phyloP scores from a whole-genome alignment of 1,284 basidiomycete species.

The Hemileia vastatrix region DNA sequence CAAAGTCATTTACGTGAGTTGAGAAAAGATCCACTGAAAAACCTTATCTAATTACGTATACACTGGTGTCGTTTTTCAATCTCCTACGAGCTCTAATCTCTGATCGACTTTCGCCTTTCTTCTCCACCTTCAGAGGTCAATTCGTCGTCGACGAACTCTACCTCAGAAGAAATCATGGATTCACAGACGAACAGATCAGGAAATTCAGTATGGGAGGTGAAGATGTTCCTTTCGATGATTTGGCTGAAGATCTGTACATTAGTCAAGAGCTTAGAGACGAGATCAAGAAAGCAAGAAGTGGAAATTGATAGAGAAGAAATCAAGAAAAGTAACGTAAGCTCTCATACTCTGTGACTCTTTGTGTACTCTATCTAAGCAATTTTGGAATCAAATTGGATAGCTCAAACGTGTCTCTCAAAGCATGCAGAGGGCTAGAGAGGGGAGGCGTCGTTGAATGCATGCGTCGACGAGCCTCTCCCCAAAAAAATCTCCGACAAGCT shows the following conservation, averaged over 20 bases:
- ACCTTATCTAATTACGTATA: neutral
- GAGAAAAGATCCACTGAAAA: neutral
- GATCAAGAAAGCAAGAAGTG: slow-evolving; percentile 20
- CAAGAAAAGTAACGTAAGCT: too few species aligned
- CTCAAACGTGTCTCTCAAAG: too few species aligned
- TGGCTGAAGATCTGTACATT: slow-evolving; percentile 37
- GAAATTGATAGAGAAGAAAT: neutral
- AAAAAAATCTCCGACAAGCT: too few species aligned
- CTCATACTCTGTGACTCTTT: too few species aligned
- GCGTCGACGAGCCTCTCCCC: too few species aligned
- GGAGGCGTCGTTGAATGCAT: too few species aligned
- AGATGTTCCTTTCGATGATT: slow-evolving; percentile 29
- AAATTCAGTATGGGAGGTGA: slow-evolving; percentile 28
- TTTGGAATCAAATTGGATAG: too few species aligned
- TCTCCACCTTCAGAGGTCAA: slow-evolving; percentile 20
- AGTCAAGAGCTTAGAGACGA: slow-evolving; percentile 31
- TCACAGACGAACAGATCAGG: slow-evolving; percentile 27
- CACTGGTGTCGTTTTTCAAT: neutral
- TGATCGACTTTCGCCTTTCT: neutral
- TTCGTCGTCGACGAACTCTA: slow-evolving; percentile 39
- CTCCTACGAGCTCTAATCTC: neutral
- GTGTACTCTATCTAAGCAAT: too few species aligned
- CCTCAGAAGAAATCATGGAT: slow-evolving; percentile 28
- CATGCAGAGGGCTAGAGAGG: too few species aligned
- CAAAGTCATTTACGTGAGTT: slow-evolving; percentile 23